phyloP scores from a whole-genome alignment of 2,329 filamentous ascomycete species.

The Pseudopithomyces chartarum region DNA sequence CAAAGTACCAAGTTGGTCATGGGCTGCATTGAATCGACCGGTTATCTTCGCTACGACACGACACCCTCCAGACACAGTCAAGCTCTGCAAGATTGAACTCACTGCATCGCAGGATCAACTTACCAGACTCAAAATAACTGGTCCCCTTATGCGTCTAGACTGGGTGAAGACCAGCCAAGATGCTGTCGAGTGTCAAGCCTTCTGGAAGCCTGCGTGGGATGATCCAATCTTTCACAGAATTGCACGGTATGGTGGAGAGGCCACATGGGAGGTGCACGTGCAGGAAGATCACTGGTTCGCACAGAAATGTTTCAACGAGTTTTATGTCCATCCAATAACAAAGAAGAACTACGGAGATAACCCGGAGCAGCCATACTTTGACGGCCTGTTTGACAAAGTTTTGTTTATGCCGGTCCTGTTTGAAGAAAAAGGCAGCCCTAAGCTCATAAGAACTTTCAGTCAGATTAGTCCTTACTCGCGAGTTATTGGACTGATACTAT shows the following conservation, averaged over 20 bases:
- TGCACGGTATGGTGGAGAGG: neutral
- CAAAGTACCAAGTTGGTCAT: neutral
- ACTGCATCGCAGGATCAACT: neutral
- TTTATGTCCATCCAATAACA: neutral
- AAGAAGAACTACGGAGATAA: neutral
- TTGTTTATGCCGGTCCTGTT: neutral
- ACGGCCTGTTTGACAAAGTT: neutral
- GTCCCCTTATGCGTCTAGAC: neutral
- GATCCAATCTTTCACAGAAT: neutral
- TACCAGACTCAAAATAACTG: neutral
- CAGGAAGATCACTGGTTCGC: conserved; percentile 1
- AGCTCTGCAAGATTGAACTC: neutral
- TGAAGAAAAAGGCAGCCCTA: neutral
- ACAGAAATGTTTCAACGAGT: neutral
- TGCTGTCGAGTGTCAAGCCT: neutral
- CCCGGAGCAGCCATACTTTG: neutral
- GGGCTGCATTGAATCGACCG: neutral
- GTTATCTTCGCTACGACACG: neutral
- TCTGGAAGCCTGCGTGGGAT: neutral
- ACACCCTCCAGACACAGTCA: neutral
- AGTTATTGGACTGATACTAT: neutral
- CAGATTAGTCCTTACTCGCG: neutral
- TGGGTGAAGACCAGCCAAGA: neutral
- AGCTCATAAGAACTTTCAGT: neutral
- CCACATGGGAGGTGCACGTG: neutral